A percentile compares a stretch with the other conserved stretches of the same genome.
Conservation (phyloP, 1,139 yeast genomes). For the Diutina mesorugosa region DNA sequence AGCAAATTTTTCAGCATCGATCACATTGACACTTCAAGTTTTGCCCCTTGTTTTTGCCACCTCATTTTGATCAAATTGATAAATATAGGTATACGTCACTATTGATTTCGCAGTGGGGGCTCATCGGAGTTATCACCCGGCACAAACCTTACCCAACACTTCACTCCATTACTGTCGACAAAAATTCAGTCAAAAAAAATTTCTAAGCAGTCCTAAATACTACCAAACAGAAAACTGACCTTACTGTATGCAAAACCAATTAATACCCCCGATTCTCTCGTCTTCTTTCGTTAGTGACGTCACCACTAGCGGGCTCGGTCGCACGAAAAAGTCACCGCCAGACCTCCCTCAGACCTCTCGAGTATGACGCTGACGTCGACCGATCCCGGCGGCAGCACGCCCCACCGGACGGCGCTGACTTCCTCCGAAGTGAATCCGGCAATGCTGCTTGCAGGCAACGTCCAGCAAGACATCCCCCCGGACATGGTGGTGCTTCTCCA, state of each 20-base stretch:
- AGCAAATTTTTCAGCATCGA: too few relatives aligned
- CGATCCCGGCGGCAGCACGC: not conserved
- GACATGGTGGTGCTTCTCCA: slow-evolving; percentile 33
- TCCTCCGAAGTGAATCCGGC: not conserved
- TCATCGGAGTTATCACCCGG: not conserved
- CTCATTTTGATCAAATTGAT: too few relatives aligned
- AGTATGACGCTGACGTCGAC: not conserved
- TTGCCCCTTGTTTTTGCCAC: too few relatives aligned
- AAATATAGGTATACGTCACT: too few relatives aligned
- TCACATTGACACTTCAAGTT: too few relatives aligned
- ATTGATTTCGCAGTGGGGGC: not conserved
- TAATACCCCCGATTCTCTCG: too few relatives aligned
- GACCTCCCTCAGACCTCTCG: not conserved
- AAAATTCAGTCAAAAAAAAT: too few relatives aligned
- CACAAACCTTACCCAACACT: not conserved
- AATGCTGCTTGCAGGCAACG: not conserved
- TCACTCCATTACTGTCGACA: not conserved
- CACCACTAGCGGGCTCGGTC: not conserved
- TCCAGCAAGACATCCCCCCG: slow-evolving; percentile 27
- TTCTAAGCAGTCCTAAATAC: too few relatives aligned
- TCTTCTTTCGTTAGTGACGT: too few relatives aligned
- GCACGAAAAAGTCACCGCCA: not conserved
- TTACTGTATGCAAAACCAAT: too few relatives aligned
- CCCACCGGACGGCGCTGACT: not conserved
- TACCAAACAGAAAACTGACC: too few relatives aligned